Evolutionary conservation across 1,284 basidiomycete species (phyloP), one percentile per base, ranked within the genome.

Genomic region (Trichosporon ovoides): DNA sequence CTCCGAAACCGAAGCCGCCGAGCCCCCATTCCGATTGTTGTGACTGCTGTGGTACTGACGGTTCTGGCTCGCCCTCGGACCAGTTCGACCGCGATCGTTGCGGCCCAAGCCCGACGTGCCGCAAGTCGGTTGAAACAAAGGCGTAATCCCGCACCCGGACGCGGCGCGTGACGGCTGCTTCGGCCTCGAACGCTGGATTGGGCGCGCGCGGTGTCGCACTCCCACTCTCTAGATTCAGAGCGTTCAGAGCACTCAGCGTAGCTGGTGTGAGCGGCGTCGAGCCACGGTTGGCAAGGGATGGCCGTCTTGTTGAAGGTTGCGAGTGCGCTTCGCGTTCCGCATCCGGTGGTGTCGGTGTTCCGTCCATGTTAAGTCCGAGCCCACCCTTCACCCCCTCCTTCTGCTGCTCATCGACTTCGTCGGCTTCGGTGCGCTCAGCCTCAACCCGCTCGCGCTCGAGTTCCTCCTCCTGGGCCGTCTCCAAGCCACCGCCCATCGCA

Each of bases 71-170:
- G 20, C 62, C 61, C 28, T 66, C 58, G 38, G 61, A 46, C 60
- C 59, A 58, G 60, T 66, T 58, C 22, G 52, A 56, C 14, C 34
- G 24, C 31, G 64, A 54, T 18, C 58, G 53, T 13, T 56, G 49
- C 16, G 55, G 57, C 0, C 60, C 61, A 5, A 60, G 59, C 3
- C 74, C 72, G n/a, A 61, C 55, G 61, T 66, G 65, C 19, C 73
- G 67, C 10, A 68, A 68, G 60, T 76, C 74, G 3, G 58, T 49
- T 4, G 53, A 16, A 2, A 62, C 49, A 49, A 66, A 76, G 1
- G 70, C 74, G 56, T 65, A 76, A 53, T 76, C 74, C 36, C 71
- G 68, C 16, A 76, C 67, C 18, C 69, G 54, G 7, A 73, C 61
- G n/a, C 61, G 61, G 14, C 61, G 61, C 9, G 52, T 33, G 16